Base-by-base conservation (phyloP, 139 green algal genomes). In the Chlamydomonas incerta region DNA sequence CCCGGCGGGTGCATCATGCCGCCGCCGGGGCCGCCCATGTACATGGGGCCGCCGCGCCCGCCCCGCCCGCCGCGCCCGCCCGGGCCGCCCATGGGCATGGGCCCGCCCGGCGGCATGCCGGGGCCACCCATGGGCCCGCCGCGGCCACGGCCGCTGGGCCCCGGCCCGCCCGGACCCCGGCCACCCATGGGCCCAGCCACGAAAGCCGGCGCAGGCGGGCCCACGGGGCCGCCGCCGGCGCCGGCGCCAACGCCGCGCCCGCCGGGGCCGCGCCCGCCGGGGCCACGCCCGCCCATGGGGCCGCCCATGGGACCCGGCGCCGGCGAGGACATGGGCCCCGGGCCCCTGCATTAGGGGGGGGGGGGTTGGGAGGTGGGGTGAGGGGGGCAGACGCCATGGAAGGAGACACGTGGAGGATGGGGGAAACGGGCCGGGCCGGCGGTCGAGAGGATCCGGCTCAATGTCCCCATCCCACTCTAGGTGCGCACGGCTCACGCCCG, bases 11-110 rank as follows among this genome's bases (percentile, higher is more conserved):
- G 41, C 41, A 50, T 50, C 41, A 50, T 50, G 66, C 66, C 37
- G 47, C 35, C 63, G 29, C 55, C 41, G 6, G 41, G 41, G n/a
- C 63, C 46, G 8, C 55, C 76, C 76, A 83, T 60, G 60, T 46
- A 83, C 26, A 31, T 21, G 31, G 46, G 41, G 29, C 58, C 31
- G 41, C 79, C 79, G 8, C 79, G n/a, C 18, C 79, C 79, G 66
- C 69, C 35, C 18, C 34, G 21, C 10, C 35, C 35, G 69, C 79
- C 80, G 5, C 68, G 52, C 3, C 80, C 80, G 15, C 80, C 80
- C 1, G 52, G 52, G 23, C 68, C 80, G 6, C 21, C 31, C 31
- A 76, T 57, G 26, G 66, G 66, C 3, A 47, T 66, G 2, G 65
- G 65, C 50, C 65, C 72, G 0, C 66, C 63, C 46, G 47, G 31